Evolutionary conservation across 495 filamentous ascomycete species (phyloP).

Genomic region (Evansstolkia leycettana): DNA sequence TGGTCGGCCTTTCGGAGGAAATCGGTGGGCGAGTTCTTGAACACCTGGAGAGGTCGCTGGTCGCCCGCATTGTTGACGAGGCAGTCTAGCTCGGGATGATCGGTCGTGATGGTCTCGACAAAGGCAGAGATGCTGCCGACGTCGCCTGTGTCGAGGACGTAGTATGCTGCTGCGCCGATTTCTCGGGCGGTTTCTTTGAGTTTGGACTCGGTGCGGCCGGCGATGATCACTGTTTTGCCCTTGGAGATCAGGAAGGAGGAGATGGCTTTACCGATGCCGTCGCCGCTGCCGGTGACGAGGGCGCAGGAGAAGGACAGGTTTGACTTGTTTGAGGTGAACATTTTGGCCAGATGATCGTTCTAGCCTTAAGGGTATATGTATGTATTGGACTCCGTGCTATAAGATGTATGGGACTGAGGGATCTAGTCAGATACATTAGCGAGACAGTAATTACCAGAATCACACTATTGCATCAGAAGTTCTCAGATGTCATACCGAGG

Average conservation of each 20-base stretch:
- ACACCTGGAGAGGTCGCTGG: constrained; percentile 12
- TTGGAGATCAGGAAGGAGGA: constrained; percentile 24
- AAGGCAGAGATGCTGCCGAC: constrained; percentile 21
- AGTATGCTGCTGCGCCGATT: constrained; percentile 25
- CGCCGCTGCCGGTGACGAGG: constrained; percentile 32
- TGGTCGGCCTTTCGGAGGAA: constrained; percentile 29
- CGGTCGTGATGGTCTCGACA: constrained; percentile 15
- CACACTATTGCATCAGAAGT: no score
- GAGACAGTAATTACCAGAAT: no score
- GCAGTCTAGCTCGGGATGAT: constrained; percentile 36
- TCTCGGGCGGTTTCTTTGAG: constrained; percentile 20
- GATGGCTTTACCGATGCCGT: constrained; percentile 34
- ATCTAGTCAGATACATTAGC: no score
- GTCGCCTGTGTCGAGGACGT: constrained; percentile 31
- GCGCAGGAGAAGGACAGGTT: constrained; percentile 20
- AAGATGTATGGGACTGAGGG: no score
- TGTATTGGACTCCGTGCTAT: no score
- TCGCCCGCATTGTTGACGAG: constrained; percentile 28
- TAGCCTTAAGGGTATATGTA: no score
- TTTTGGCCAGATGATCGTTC: no score
- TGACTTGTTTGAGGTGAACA: no score
- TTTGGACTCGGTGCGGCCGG: constrained; percentile 32
- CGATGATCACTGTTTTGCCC: constrained; percentile 34
- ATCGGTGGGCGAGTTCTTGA: constrained; percentile 3
- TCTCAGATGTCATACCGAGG: no score